Base-by-base conservation (phyloP, 352 stramenopile species). In the Ophiocytium majus region DNA sequence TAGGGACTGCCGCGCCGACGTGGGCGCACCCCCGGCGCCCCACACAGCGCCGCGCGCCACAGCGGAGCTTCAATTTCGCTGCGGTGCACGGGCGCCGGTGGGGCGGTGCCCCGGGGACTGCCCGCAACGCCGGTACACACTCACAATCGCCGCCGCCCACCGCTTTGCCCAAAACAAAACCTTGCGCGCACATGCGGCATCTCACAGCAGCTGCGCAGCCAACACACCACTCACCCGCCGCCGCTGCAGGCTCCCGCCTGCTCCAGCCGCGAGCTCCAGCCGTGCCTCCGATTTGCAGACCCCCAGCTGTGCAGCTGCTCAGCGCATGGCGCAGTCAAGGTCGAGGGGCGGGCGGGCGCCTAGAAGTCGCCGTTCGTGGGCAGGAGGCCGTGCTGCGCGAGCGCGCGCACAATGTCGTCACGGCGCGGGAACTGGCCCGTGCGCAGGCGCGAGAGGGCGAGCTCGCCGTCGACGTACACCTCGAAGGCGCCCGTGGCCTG, bases 401-500 rank as follows among this genome's bases (percentile, higher is more conserved):
- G 14, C 14, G 66, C 66, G 32, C 66, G 66, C 32, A 78, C 5
- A 17, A 78, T 78, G 66, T 78, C 66, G 5, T 5, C 66, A 43
- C 66, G 66, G 5, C 66, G 5, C 5, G 66, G 66, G 14, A 78
- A 78, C 35, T 78, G 32, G 5, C 35, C 35, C 5, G 66, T 78
- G 32, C 5, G 36, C 33, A 88, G 76, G 31, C 81, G 80, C 28
- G 84, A 88, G 32, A 88, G 82, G 23, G 82, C 80, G 31, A 88
- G 31, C 36, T 89, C 83, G 28, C 74, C 88, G 50, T 89, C 80
- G 32, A 91, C 49, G 43, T 74, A 86, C 28, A 91, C 82, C 84
- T 91, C 88, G 66, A 91, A 91, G 28, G 88, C 88, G 23, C 86
- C 86, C 35, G 88, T 91, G 9, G 83, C 63, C 32, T 83, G 32